phyloP scores from a whole-genome alignment of 2,329 filamentous ascomycete species.

The Sclerotinia subarctica region DNA sequence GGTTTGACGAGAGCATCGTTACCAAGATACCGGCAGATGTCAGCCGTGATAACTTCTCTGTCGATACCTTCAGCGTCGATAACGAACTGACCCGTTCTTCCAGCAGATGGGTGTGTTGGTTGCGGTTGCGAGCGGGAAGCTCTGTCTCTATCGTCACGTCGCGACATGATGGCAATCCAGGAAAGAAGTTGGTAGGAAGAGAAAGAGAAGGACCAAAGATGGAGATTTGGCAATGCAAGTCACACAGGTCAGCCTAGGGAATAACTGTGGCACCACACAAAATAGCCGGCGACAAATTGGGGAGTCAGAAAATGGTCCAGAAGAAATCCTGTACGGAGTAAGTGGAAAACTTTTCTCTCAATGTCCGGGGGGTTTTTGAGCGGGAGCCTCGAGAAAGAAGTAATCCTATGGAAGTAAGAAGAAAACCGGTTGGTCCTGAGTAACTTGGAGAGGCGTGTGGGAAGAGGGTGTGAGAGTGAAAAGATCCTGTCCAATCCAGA shows the following conservation, averaged over 20 bases:
- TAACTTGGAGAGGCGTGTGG: conserved; percentile 2
- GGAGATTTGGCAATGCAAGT: conserved; percentile 34
- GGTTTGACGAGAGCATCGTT: conserved; percentile 78
- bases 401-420: conserved; percentile 23
- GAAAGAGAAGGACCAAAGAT: conserved; percentile 34
- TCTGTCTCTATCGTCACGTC: conserved; percentile 28
- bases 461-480: not conserved
- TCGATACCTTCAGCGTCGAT: conserved; percentile 77
- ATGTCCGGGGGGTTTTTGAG: conserved; percentile 12
- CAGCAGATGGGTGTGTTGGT: conserved; percentile 37
- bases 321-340: conserved; percentile 16
- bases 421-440: conserved; percentile 23
- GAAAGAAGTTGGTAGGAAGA: conserved; percentile 37
- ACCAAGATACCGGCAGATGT: conserved; percentile 80
- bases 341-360: conserved; percentile 18
- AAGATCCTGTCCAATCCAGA: conserved; percentile 25
- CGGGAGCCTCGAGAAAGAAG: conserved; percentile 33
- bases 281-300: conserved; percentile 23
- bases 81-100: conserved; percentile 73
- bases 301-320: conserved; percentile 24
- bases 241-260: conserved; percentile 38
- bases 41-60: conserved; percentile 78
- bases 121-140: conserved; percentile 39
- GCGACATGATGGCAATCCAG: conserved; percentile 22
- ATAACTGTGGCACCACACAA: conserved; percentile 33